Evolutionary conservation across 1,139 yeast species (phyloP).

Genomic region (Yamadazyma songkhlaensis): DNA sequence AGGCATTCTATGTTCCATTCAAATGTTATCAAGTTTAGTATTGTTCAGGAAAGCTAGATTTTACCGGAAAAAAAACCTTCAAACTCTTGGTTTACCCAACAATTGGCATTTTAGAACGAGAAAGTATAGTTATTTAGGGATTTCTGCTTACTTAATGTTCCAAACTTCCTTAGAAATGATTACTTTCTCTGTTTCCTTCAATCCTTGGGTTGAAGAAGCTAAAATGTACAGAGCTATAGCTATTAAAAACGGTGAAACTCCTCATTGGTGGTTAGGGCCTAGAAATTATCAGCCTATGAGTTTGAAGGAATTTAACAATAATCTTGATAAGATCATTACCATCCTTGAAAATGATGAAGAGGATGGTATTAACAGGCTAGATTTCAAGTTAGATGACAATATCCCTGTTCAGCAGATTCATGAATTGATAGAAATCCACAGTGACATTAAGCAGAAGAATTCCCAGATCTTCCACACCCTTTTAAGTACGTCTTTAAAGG

Average conservation of each 20-base stretch:
- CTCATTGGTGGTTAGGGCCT: slow-evolving; percentile 62
- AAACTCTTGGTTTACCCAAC: slow-evolving; percentile 15
- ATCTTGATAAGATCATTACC: slow-evolving; percentile 21
- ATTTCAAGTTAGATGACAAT: neutral
- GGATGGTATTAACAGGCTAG: slow-evolving; percentile 9
- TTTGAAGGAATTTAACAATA: slow-evolving; percentile 43
- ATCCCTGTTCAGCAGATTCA: slow-evolving; percentile 8
- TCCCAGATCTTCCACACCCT: slow-evolving; percentile 17
- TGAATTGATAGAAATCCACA: slow-evolving; percentile 21
- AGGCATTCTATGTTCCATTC: slow-evolving; percentile 45
- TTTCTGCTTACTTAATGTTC: slow-evolving; percentile 26
- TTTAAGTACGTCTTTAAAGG: slow-evolving; percentile 22
- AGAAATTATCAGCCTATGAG: slow-evolving; percentile 51
- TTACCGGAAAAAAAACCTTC: slow-evolving; percentile 14
- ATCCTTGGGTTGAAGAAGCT: slow-evolving; percentile 68
- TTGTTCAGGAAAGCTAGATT: slow-evolving; percentile 22
- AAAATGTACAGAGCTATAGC: slow-evolving; percentile 45
- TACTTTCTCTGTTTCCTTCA: slow-evolving; percentile 49
- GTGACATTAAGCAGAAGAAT: slow-evolving; percentile 24
- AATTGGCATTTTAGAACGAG: slow-evolving; percentile 11
- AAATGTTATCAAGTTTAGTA: slow-evolving; percentile 42
- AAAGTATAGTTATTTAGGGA: slow-evolving; percentile 15
- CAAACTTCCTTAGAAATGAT: slow-evolving; percentile 49
- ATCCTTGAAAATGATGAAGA: slow-evolving; percentile 18
- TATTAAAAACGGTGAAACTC: slow-evolving; percentile 37